Evolutionary conservation across 73 alveolate genomes (phyloP).

Genomic region (Diophrys appendiculata): DNA sequence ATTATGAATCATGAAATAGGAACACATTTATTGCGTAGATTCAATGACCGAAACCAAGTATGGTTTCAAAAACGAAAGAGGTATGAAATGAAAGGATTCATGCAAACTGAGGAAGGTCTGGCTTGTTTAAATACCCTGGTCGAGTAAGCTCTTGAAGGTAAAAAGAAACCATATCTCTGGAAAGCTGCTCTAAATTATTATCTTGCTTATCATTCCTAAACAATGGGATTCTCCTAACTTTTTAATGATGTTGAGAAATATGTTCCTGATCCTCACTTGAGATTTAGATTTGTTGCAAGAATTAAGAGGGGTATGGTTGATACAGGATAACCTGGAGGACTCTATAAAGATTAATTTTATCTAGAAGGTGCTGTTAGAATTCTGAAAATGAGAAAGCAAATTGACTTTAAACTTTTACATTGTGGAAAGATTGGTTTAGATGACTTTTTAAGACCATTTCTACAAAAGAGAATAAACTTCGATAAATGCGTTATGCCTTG

Average conservation of each 20-base stretch:
- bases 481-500: conserved; percentile 53
- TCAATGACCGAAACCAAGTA: conserved; percentile 59
- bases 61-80: conserved; percentile 66
- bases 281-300: conserved; percentile 53
- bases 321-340: conserved; percentile 65
- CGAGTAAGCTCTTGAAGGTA: conserved; percentile 31
- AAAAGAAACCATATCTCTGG: conserved; percentile 57
- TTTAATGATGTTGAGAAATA: conserved; percentile 60
- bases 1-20: conserved; percentile 75
- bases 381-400: conserved; percentile 31
- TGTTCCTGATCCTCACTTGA: conserved; percentile 57
- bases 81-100: conserved; percentile 52
- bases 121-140: conserved; percentile 50
- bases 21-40: conserved; percentile 63
- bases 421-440: conserved; percentile 59
- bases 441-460: conserved; percentile 42
- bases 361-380: conserved; percentile 62
- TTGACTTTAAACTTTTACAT: conserved; percentile 30
- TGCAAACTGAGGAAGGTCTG: conserved; percentile 69
- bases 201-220: conserved; percentile 56
- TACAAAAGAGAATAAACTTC: conserved; percentile 26
- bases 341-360: conserved; percentile 62
- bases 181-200: conserved; percentile 70
- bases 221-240: conserved; percentile 54
- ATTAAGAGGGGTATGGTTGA: conserved; percentile 65